Evolutionary conservation across 2,329 filamentous ascomycete species (phyloP), one percentile per base, ranked within the genome.

Genomic region (Hypoxylon rubiginosum): DNA sequence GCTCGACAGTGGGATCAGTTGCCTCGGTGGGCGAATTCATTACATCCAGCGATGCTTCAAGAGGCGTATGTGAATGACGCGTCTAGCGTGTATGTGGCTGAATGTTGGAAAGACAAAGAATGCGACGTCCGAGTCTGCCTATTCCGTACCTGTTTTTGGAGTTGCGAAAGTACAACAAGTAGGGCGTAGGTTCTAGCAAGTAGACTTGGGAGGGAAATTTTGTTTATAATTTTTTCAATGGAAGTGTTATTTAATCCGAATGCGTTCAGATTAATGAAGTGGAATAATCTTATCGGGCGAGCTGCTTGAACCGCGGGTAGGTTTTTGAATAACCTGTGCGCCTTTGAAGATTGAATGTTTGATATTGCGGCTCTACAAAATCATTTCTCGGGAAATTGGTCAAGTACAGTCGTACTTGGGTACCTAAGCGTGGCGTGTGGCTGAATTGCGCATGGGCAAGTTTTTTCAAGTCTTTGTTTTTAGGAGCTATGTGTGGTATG

Each of bases 321-420:
- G n/a, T n/a, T n/a, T n/a, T n/a, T 15, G 6, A 15, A 36, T 2
- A 15, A 13, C 34, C 1, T 13, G n/a, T 48, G 19, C 32, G 24
- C 26, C 19, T 58, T 34, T 17, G 41, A 28, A 49, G 34, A 45
- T 19, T 24, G 17, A 48, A 32, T 30, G 32, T 56, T 57, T 36
- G 53, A 64, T 66, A 67, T 56, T 70, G 67, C 59, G 69, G 71
- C 69, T 71, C 70, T 68, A 66, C 46, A 64, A 50, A 53, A 28
- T 11, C 5, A 6, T 15, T 28, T 34, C 15, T 36, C 34, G 11
- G 48, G 26, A 34, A 51, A 51, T 34, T 34, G 9, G 21, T 17
- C 13, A 62, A 41, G 51, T 45, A 62, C 36, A 26, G 34, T 34
- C 24, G n/a, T n/a, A n/a, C n/a, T n/a, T n/a, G n/a, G n/a, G 59